These are phyloP conservation scores for Phytophthora litchii DNA, from an alignment of 352 stramenopile genomes.

Conservation along the genomic window DNA sequence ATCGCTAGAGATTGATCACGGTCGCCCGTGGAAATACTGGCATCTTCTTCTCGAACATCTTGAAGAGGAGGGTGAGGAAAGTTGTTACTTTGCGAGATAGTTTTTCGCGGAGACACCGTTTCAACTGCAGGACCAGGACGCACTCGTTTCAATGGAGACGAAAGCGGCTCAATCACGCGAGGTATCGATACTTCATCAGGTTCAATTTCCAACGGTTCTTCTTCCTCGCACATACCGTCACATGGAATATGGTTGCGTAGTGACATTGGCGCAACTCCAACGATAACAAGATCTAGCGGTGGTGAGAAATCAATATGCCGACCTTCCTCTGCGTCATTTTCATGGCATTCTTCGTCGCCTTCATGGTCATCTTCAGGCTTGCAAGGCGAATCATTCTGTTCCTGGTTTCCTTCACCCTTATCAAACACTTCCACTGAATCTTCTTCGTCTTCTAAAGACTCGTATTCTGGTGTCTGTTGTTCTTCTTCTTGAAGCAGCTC, in stretches of 20 bases:
- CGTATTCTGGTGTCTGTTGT: slow-evolving; percentile 9
- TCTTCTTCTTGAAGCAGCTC: slow-evolving; percentile 4
- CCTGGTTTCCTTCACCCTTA: slow-evolving; percentile 17
- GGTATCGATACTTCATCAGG: slow-evolving; percentile 13
- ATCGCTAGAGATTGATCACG: not conserved
- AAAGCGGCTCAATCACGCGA: slow-evolving; percentile 8
- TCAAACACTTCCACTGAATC: slow-evolving; percentile 58
- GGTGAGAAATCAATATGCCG: slow-evolving; percentile 2
- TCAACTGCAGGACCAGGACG: slow-evolving; percentile 18
- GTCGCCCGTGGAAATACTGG: not conserved
- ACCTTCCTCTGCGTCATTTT: not conserved
- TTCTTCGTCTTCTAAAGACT: slow-evolving; percentile 29
- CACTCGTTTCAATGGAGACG: slow-evolving; percentile 24
- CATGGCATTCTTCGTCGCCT: slow-evolving; percentile 5
- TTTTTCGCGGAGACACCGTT: slow-evolving; percentile 5
- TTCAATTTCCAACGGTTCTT: slow-evolving; percentile 21
- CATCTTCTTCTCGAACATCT: slow-evolving; percentile 52
- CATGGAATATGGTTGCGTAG: slow-evolving; percentile 13
- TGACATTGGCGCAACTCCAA: slow-evolving; percentile 25
- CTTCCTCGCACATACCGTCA: slow-evolving; percentile 11
- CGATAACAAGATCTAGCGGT: slow-evolving; percentile 23
- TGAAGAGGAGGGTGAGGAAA: slow-evolving; percentile 39
- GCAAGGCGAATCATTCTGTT: slow-evolving; percentile 5
- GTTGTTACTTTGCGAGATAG: slow-evolving; percentile 2
- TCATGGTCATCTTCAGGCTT: slow-evolving; percentile 23